phyloP scores from a whole-genome alignment of 2,329 filamentous ascomycete genomes.

The Diatrype stigma region DNA sequence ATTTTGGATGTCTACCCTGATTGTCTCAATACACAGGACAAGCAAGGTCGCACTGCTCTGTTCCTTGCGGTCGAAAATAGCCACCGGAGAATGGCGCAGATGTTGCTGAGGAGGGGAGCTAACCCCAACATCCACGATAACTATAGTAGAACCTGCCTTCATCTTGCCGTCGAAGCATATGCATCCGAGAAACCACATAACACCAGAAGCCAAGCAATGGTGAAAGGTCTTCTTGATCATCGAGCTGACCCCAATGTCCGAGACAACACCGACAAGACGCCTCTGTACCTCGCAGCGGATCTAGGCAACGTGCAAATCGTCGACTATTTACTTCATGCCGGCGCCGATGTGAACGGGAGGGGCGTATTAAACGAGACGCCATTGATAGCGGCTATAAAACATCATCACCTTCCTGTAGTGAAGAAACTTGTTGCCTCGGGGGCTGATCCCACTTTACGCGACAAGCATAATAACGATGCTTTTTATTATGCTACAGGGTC shows the following conservation, averaged over 20 bases:
- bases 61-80: not conserved
- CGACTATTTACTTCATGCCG: not conserved
- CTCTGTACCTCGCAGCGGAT: not conserved
- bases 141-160: not conserved
- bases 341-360: not conserved
- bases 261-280: constrained; percentile 1
- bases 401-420: not conserved
- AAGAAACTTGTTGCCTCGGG: not conserved
- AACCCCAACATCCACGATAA: not conserved
- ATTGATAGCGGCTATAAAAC: not conserved
- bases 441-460: not conserved
- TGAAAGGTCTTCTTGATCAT: not conserved
- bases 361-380: not conserved
- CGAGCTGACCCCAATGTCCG: not conserved
- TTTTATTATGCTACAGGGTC: not conserved
- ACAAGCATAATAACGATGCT: not conserved
- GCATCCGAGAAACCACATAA: not conserved
- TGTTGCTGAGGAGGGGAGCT: not conserved
- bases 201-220: not conserved
- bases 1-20: not conserved
- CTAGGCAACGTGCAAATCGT: not conserved
- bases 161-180: not conserved
- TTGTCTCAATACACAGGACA: not conserved
- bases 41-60: not conserved
- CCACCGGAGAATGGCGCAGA: not conserved